Evolutionary conservation across 225 moss, liverwort and hornwort species (phyloP), one percentile per base, ranked within the genome.

Genomic region (Sphagnum tenellum): DNA sequence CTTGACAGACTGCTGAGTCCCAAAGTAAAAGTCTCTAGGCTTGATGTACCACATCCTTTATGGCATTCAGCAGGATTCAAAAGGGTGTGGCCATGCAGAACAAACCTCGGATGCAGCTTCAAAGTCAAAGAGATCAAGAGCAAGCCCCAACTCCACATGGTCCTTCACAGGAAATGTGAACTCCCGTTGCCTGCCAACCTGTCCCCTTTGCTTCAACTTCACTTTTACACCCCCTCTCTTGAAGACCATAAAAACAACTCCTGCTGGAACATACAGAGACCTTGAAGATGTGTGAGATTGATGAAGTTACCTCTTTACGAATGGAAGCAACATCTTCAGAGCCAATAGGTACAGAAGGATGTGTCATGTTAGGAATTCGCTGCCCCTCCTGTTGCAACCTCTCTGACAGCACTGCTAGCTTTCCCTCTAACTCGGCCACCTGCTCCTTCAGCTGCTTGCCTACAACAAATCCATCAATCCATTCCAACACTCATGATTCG

Each of bases 281-380:
- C 5, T 47, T 50, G 3, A 70, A 64, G 53, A 53, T 53, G 53
- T 46, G 13, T 68, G 45, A 29, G 29, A 29, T 29, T 29, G 29
- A 29, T 29, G 29, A 29, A 29, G 48, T n/a, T 80, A 98, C 93
- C 90, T 79, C 68, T 72, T 93, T 98, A 50, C 98, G 75, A 70
- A 89, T 62, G 49, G 69, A 65, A 9, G 93, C 93, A 45, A 83
- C 73, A 66, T 89, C 89, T 75, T 93, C 93, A 46, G 93, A 84
- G 70, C 98, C 98, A 69, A 98, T 61, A 29, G 98, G 98, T 61
- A 90, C 93, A 66, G 78, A 79, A 6, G 98, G 98, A 70, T 98
- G 98, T 12, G 98, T 93, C 80, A 84, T 82, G 67, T 88, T 98
- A 7, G 98, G 98, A 63, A 98, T 98, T 45, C 87, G 87, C 77